These are phyloP conservation scores for Brassica hybrid DNA, from an alignment of 441 rosid species.

Conservation along the genomic window DNA sequence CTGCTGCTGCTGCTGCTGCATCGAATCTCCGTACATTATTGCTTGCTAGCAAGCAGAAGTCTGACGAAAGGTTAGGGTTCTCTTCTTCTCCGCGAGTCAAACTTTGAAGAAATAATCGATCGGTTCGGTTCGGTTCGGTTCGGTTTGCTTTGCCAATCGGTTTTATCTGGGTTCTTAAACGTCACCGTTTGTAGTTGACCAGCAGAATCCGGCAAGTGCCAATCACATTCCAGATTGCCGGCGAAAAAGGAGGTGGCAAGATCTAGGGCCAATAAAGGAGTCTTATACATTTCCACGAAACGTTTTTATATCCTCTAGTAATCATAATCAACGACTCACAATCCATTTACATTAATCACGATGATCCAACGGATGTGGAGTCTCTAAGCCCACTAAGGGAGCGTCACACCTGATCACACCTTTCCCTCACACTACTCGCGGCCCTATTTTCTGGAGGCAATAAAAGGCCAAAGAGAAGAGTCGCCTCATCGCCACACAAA, in stretches of 20 bases:
- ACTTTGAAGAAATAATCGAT: background rate
- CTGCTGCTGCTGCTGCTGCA: constrained; percentile 70
- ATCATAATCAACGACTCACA: constrained; percentile 3
- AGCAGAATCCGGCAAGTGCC: background rate
- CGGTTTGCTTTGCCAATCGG: background rate
- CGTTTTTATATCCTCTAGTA: background rate
- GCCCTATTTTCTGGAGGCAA: constrained; percentile 41
- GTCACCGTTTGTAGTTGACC: constrained; percentile 14
- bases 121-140: constrained; percentile 9
- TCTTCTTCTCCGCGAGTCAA: constrained; percentile 5
- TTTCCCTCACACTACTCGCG: background rate
- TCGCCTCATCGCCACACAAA: constrained; percentile 40
- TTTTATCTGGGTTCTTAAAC: background rate
- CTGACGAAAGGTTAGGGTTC: constrained; percentile 22
- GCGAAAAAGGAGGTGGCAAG: constrained; percentile 15
- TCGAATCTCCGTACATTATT: constrained; percentile 79
- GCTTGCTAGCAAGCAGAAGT: background rate
- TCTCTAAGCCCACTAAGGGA: accelerated
- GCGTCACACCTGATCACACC: constrained; percentile 8
- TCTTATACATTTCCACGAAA: background rate
- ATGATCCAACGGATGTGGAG: constrained; percentile 26
- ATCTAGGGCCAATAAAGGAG: constrained; percentile 22
- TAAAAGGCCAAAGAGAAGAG: constrained; percentile 38
- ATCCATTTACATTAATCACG: background rate
- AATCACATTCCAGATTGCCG: constrained; percentile 25